Conservation (phyloP, 2,329 filamentous ascomycete species). For the Aspergillus sp. region DNA sequence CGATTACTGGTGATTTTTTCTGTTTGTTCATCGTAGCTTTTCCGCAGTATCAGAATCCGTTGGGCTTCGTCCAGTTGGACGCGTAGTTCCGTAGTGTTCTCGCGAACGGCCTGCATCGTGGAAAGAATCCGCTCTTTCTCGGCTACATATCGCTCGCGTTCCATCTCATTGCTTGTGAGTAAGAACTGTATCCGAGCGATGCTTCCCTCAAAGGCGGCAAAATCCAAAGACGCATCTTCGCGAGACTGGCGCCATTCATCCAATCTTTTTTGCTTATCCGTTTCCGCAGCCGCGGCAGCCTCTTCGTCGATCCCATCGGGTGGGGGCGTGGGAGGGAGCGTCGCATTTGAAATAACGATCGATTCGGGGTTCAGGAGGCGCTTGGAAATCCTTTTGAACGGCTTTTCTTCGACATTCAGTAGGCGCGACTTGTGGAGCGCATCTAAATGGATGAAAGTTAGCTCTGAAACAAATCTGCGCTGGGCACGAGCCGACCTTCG, state of each 20-base stretch:
- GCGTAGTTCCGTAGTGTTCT: slow-evolving; percentile 70
- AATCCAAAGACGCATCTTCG: slow-evolving; percentile 83
- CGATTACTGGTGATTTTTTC: slow-evolving; percentile 82
- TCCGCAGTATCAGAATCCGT: slow-evolving; percentile 72
- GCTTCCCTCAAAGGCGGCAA: slow-evolving; percentile 81
- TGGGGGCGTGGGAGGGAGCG: slow-evolving; percentile 64
- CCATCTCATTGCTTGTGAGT: slow-evolving; percentile 74
- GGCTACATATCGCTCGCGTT: slow-evolving; percentile 77
- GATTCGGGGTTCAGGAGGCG: slow-evolving; percentile 70
- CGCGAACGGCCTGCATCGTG: slow-evolving; percentile 74
- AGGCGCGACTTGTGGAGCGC: slow-evolving; percentile 85
- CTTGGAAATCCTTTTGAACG: slow-evolving; percentile 85
- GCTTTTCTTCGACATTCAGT: slow-evolving; percentile 86
- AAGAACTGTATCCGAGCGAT: slow-evolving; percentile 88
- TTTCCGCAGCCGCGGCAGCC: slow-evolving; percentile 44
- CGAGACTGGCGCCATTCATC: slow-evolving; percentile 67
- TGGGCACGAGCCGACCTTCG: slow-evolving; percentile 35
- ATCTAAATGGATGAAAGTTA: slow-evolving; percentile 48
- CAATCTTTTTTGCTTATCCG: slow-evolving; percentile 50
- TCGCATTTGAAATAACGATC: slow-evolving; percentile 57
- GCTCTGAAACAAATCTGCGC: slow-evolving; percentile 11
- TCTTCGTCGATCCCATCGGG: slow-evolving; percentile 56
- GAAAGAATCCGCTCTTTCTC: slow-evolving; percentile 77
- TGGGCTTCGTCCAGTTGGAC: slow-evolving; percentile 75
- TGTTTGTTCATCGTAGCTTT: slow-evolving; percentile 83